Percentiles rank a stretch among this genome's conserved stretches.
Conservation (phyloP, 2,329 filamentous ascomycete species). For the Sphaerulina populicola region DNA sequence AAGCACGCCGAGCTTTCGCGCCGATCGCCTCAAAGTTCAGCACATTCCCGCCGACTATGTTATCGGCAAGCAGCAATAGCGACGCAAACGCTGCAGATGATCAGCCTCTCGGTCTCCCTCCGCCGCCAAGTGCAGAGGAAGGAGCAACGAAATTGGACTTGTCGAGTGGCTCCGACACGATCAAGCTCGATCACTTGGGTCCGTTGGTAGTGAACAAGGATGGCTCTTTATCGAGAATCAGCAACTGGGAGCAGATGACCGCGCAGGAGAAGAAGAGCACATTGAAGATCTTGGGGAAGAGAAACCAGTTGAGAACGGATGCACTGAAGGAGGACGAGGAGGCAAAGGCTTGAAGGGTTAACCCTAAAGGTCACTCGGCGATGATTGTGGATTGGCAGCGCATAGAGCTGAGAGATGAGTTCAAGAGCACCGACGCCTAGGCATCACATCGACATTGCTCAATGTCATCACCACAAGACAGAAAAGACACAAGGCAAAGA, state of each 20-base stretch:
- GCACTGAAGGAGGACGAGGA: conserved; percentile 41
- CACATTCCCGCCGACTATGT: not conserved
- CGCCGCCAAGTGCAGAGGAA: conserved; percentile 19
- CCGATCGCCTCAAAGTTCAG: conserved; percentile 2
- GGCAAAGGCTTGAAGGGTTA: too few relatives aligned
- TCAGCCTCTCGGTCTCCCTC: conserved; percentile 19
- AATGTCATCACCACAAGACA: too few relatives aligned
- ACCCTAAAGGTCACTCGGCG: too few relatives aligned
- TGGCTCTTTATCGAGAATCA: conserved; percentile 61
- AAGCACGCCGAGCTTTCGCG: conserved; percentile 4
- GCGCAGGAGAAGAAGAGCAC: conserved; percentile 60
- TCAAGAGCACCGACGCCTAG: too few relatives aligned
- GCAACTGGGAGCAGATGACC: conserved; percentile 66
- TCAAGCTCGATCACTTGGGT: conserved; percentile 60
- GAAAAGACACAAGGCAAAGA: too few relatives aligned
- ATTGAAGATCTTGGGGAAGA: conserved; percentile 56
- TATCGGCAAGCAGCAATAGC: not conserved
- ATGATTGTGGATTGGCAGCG: too few relatives aligned
- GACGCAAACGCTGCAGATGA: conserved; percentile 2
- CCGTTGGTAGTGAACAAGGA: conserved; percentile 67
- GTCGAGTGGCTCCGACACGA: conserved; percentile 30
- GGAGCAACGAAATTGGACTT: conserved; percentile 33
- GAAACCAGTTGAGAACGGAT: conserved; percentile 57
- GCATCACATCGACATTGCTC: too few relatives aligned
- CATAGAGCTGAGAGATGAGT: not conserved